Evolutionary conservation across 2,329 filamentous ascomycete species (phyloP).

Genomic region (Monilinia vaccinii-corymbosi): DNA sequence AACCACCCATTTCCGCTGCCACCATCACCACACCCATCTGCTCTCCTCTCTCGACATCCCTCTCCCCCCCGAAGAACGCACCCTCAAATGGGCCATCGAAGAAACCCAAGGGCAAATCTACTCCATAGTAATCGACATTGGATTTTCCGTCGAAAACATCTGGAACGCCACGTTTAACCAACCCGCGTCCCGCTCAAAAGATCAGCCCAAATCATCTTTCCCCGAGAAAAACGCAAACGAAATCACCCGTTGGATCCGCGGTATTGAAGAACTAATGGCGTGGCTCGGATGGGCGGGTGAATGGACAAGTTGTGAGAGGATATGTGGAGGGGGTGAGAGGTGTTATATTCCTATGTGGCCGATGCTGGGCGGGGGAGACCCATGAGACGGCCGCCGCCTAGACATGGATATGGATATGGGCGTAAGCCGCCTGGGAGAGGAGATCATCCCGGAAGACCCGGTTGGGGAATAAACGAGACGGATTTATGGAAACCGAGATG

Average conservation of each 20-base stretch:
- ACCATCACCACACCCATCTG: conserved; percentile 34
- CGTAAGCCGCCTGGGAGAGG: conserved; percentile 9
- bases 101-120: conserved; percentile 36
- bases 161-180: conserved; percentile 28
- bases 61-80: conserved; percentile 31
- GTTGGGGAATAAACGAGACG: conserved; percentile 16
- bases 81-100: conserved; percentile 34
- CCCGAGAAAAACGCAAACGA: conserved; percentile 13
- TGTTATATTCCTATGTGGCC: conserved; percentile 46
- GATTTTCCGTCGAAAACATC: conserved; percentile 34
- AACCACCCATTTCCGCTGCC: conserved; percentile 34
- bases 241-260: conserved; percentile 23
- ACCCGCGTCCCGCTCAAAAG: background rate
- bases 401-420: conserved; percentile 7
- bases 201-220: background rate
- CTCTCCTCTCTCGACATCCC: conserved; percentile 24
- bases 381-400: background rate
- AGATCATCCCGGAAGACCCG: background rate
- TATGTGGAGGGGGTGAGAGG: conserved; percentile 36
- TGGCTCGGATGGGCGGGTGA: conserved; percentile 44
- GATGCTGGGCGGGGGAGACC: conserved; percentile 20
- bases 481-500: conserved; percentile 25
- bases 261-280: conserved; percentile 35
- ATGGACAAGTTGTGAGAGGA: conserved; percentile 34
- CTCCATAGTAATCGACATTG: conserved; percentile 33